Evolutionary conservation across 805 yeast species (phyloP).

Genomic region (Schwanniomyces vanrijiae): DNA sequence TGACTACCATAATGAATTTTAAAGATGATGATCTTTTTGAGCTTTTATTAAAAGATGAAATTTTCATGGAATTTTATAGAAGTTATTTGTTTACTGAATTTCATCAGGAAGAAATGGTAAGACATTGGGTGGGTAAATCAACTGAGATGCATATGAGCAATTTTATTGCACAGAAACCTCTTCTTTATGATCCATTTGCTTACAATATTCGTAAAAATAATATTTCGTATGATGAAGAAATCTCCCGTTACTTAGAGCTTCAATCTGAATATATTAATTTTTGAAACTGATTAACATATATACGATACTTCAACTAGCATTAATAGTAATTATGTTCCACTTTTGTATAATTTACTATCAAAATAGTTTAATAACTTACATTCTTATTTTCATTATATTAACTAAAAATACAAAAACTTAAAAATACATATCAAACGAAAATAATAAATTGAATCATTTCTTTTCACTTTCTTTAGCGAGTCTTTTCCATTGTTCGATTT

Average conservation of each 20-base stretch:
- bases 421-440: not conserved
- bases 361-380: not conserved
- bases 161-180: slow-evolving; percentile 3
- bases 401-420: not conserved
- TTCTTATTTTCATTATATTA: not conserved
- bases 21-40: slow-evolving; percentile 23
- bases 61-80: slow-evolving; percentile 27
- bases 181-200: slow-evolving; percentile 20
- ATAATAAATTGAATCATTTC: slow-evolving; percentile 10
- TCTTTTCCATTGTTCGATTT: slow-evolving; percentile 79
- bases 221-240: slow-evolving; percentile 26
- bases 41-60: slow-evolving; percentile 24
- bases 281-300: not conserved
- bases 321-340: not conserved
- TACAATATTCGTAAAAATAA: slow-evolving; percentile 17
- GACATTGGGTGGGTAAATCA: slow-evolving; percentile 15
- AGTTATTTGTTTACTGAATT: slow-evolving; percentile 30
- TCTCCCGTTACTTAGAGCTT: slow-evolving; percentile 14
- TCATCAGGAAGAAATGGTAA: slow-evolving; percentile 32
- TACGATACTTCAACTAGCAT: not conserved
- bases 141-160: slow-evolving; percentile 13
- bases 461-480: slow-evolving; percentile 28
- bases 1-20: slow-evolving; percentile 24
- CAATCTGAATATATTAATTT: not conserved
- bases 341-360: no score